These are phyloP conservation scores for Avicennia marina DNA, from an alignment of 257 asterid genomes.

Conservation along the genomic window DNA sequence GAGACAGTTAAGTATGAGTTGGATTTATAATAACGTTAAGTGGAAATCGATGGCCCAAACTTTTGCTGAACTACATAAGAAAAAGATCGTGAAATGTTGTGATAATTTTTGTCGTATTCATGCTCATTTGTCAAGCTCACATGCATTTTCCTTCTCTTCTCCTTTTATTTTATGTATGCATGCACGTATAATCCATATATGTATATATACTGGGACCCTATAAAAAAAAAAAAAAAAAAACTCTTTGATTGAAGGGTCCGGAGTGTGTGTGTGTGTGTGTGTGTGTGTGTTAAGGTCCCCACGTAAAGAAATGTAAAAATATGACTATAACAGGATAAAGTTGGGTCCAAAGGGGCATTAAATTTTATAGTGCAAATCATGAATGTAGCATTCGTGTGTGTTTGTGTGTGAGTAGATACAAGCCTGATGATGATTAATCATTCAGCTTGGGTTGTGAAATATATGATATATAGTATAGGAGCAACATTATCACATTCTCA, in stretches of 20 bases:
- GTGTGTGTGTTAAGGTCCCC: too few species aligned
- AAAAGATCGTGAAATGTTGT: slow-evolving; percentile 6
- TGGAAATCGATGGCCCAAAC: neutral
- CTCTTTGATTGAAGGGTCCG: too few species aligned
- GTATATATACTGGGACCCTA: slow-evolving; percentile 1
- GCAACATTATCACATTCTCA: too few species aligned
- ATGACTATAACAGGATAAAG: neutral
- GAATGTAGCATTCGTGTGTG: too few species aligned
- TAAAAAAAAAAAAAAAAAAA: slow-evolving; percentile 11
- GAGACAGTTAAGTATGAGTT: slow-evolving; percentile 19
- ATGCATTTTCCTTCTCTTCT: neutral
- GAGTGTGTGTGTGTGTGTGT: too few species aligned
- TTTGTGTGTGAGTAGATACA: too few species aligned
- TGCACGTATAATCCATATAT: too few species aligned
- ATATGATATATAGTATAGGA: too few species aligned
- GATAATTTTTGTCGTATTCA: slow-evolving; percentile 1
- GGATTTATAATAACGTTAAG: slow-evolving; percentile 11
- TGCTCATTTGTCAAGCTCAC: slow-evolving; percentile 23
- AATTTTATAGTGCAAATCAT: slow-evolving; percentile 6
- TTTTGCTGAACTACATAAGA: slow-evolving; percentile 14
- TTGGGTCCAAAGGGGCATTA: neutral
- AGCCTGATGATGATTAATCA: slow-evolving; percentile 5
- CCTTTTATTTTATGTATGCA: neutral
- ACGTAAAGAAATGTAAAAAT: neutral
- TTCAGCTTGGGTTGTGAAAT: slow-evolving; percentile 3